These are phyloP conservation scores for Plasmodium vivax DNA, from an alignment of 169 alveolate genomes.

Conservation along the genomic window DNA sequence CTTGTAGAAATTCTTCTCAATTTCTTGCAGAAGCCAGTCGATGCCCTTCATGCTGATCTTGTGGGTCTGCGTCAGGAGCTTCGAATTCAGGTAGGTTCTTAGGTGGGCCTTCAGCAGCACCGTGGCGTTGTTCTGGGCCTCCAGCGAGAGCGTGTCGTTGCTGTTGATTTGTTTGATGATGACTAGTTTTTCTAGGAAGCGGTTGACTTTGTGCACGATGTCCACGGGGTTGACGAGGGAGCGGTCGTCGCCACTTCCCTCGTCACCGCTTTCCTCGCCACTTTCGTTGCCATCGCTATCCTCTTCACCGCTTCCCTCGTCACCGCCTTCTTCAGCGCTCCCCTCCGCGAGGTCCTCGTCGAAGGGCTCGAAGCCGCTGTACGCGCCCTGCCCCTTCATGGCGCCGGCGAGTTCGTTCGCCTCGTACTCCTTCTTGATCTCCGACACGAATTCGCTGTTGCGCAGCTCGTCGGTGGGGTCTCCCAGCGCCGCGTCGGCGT, in stretches of 20 bases:
- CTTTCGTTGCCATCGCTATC: neutral
- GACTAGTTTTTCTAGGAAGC: slow-evolving; percentile 82
- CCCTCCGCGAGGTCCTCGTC: neutral
- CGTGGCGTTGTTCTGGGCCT: slow-evolving; percentile 94
- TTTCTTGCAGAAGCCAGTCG: slow-evolving; percentile 98
- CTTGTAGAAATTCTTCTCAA: slow-evolving; percentile 94
- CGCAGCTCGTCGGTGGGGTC: neutral
- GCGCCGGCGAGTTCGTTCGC: slow-evolving; percentile 24
- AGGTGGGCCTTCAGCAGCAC: slow-evolving; percentile 94
- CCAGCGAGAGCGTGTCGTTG: slow-evolving; percentile 85
- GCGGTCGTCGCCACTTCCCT: slow-evolving; percentile 36
- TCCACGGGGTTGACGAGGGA: slow-evolving; percentile 86
- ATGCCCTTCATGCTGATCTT: slow-evolving; percentile 94
- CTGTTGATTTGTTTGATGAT: slow-evolving; percentile 85
- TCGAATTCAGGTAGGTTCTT: slow-evolving; percentile 93
- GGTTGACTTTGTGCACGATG: slow-evolving; percentile 84
- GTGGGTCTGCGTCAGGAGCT: slow-evolving; percentile 94
- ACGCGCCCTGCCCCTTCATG: slow-evolving; percentile 21
- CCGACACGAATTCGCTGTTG: slow-evolving; percentile 33
- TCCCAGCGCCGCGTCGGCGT: slow-evolving; percentile 15
- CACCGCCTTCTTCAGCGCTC: slow-evolving; percentile 9
- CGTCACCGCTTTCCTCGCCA: neutral
- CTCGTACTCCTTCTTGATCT: slow-evolving; percentile 60
- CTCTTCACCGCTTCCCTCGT: slow-evolving; percentile 39
- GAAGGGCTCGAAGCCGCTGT: slow-evolving; percentile 18